phyloP scores from a whole-genome alignment of 768 basidiomycete species.

The Suillus hirtellus region DNA sequence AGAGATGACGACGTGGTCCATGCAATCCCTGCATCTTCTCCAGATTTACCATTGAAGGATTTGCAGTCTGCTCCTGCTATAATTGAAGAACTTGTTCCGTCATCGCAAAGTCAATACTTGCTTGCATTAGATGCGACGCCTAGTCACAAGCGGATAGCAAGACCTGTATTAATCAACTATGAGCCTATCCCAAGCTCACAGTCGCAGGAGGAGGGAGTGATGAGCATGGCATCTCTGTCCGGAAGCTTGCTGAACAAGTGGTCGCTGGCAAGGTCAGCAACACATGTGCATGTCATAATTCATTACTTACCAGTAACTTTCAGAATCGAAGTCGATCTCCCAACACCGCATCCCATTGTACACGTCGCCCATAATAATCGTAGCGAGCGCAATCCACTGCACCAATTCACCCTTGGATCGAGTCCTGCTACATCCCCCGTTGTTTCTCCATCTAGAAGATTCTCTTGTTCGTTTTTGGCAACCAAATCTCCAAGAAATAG shows the following conservation, averaged over 20 bases:
- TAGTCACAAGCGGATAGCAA: constrained; percentile 36
- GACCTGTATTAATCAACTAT: neutral
- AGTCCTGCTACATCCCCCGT: constrained; percentile 11
- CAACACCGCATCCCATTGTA: neutral
- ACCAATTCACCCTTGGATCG: constrained; percentile 5
- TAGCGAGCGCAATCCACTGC: constrained; percentile 8
- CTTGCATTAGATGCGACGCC: constrained; percentile 32
- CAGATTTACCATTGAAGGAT: neutral
- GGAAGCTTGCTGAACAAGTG: neutral
- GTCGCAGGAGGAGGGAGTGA: constrained; percentile 32
- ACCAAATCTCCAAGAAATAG: constrained; percentile 11
- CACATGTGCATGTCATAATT: neutral
- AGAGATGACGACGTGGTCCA: neutral
- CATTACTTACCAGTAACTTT: constrained; percentile 15
- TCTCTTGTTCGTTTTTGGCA: constrained; percentile 6
- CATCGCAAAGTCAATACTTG: constrained; percentile 37
- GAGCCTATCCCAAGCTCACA: constrained; percentile 34
- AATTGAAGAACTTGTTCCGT: constrained; percentile 21
- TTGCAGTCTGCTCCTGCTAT: neutral
- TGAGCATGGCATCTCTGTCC: constrained; percentile 13
- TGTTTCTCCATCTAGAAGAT: neutral
- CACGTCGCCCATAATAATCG: neutral
- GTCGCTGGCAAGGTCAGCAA: constrained; percentile 21
- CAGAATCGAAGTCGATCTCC: neutral
- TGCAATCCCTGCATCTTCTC: neutral